Evolutionary conservation across 1,139 yeast genomes (phyloP).

Genomic region (Blastobotrys aristatus): DNA sequence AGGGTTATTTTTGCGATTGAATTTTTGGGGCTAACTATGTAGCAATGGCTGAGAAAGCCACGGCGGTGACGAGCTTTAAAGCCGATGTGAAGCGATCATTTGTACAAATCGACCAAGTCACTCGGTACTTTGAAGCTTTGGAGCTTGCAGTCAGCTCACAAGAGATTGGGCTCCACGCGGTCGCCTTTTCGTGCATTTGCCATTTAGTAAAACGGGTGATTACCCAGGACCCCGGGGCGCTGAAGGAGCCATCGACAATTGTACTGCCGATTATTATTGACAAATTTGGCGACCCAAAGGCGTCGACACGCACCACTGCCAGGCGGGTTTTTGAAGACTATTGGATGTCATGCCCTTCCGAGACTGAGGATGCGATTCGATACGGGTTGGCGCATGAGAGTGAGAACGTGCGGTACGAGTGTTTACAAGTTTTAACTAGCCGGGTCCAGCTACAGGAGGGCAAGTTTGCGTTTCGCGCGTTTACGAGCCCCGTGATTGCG

Average conservation of each 20-base stretch:
- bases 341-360: constrained; percentile 58
- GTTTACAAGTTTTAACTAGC: constrained; percentile 36
- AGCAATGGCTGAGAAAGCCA: constrained; percentile 36
- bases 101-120: constrained; percentile 35
- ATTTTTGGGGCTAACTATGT: not conserved
- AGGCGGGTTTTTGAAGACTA: constrained; percentile 56
- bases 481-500: constrained; percentile 40
- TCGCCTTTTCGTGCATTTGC: constrained; percentile 64
- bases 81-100: constrained; percentile 55
- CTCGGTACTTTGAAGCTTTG: constrained; percentile 54
- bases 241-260: constrained; percentile 45
- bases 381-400: constrained; percentile 49
- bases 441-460: constrained; percentile 37
- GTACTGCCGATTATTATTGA: constrained; percentile 56
- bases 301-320: constrained; percentile 45
- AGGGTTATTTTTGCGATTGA: constrained; percentile 6
- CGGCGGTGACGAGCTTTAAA: constrained; percentile 49
- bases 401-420: constrained; percentile 42
- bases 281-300: constrained; percentile 47
- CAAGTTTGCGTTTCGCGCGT: constrained; percentile 41
- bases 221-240: constrained; percentile 58
- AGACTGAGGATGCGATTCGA: constrained; percentile 47
- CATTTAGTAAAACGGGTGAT: constrained; percentile 73
- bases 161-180: constrained; percentile 40
- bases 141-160: constrained; percentile 43